Percentiles rank a stretch among this genome's conserved stretches.
Evolutionary conservation across 2,329 filamentous ascomycete genomes (phyloP).

Genomic region (Venturia asperata): DNA sequence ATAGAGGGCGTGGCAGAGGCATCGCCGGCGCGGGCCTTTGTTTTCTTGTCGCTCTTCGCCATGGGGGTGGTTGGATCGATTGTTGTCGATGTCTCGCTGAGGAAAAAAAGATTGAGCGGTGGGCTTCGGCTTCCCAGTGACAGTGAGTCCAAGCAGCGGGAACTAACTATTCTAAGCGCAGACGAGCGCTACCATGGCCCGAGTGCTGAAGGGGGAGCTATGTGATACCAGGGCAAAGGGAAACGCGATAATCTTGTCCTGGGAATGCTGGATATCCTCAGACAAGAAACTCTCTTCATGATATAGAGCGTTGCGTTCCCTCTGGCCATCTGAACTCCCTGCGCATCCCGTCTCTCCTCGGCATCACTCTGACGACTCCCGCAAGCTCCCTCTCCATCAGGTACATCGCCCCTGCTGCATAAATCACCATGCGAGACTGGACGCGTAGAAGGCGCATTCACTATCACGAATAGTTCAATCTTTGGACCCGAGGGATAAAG

Average conservation of each 20-base stretch:
- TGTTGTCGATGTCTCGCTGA: neutral
- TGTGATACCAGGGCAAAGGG: neutral
- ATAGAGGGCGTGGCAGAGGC: neutral
- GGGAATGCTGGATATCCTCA: neutral
- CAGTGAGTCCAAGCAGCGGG: too few species aligned
- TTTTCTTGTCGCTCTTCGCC: neutral
- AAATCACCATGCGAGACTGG: neutral
- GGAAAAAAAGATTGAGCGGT: constrained; percentile 1
- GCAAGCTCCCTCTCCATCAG: neutral
- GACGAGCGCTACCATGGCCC: neutral
- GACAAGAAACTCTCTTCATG: neutral
- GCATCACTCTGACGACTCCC: neutral
- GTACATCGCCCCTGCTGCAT: neutral
- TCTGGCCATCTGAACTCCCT: neutral
- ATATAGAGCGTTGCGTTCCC: neutral
- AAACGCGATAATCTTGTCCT: neutral
- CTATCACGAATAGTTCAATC: neutral
- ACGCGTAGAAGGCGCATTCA: neutral
- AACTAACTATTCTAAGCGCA: too few species aligned
- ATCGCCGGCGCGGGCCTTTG: neutral
- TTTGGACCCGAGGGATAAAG: neutral
- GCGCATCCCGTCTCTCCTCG: neutral
- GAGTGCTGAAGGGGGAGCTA: neutral
- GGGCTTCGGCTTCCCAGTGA: too few species aligned
- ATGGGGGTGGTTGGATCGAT: neutral